Evolutionary conservation across 768 basidiomycete species (phyloP).

Genomic region (Trametes elegans): DNA sequence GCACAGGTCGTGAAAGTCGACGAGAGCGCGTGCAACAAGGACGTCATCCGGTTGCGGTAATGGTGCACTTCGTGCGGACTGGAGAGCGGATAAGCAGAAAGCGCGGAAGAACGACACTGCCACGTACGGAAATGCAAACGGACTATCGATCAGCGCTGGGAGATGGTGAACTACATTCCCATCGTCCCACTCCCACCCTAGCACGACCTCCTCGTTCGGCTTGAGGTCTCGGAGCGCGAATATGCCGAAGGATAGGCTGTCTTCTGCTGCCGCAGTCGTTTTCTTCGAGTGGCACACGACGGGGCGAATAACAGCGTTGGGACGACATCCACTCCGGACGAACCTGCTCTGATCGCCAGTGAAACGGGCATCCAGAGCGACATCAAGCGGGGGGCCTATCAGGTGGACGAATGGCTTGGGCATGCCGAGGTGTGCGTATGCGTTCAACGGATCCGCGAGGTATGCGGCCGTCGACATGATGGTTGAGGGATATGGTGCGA

Average conservation of each 20-base stretch:
- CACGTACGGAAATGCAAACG: constrained; percentile 58
- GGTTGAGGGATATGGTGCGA: constrained; percentile 62
- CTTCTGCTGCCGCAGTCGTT: constrained; percentile 20
- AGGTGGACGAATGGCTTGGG: constrained; percentile 84
- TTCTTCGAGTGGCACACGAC: constrained; percentile 35
- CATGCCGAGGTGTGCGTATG: constrained; percentile 79
- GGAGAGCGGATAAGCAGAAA: not conserved
- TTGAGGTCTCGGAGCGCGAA: constrained; percentile 77
- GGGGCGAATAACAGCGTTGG: constrained; percentile 46
- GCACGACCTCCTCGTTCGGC: constrained; percentile 79
- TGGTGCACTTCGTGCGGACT: constrained; percentile 44
- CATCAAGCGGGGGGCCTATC: constrained; percentile 70
- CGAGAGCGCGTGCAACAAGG: constrained; percentile 65
- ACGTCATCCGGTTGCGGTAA: constrained; percentile 63
- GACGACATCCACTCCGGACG: constrained; percentile 57
- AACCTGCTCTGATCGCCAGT: constrained; percentile 64
- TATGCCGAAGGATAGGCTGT: constrained; percentile 67
- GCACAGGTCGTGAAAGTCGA: constrained; percentile 76
- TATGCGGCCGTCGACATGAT: constrained; percentile 69
- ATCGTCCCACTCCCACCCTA: constrained; percentile 98
- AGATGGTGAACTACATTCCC: constrained; percentile 78
- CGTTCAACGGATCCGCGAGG: constrained; percentile 77
- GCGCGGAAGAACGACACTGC: not conserved
- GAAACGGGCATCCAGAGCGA: constrained; percentile 78
- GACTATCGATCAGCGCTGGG: constrained; percentile 61